Base-by-base conservation (phyloP, 352 stramenopile genomes). In the Phytophthora citrophthora region DNA sequence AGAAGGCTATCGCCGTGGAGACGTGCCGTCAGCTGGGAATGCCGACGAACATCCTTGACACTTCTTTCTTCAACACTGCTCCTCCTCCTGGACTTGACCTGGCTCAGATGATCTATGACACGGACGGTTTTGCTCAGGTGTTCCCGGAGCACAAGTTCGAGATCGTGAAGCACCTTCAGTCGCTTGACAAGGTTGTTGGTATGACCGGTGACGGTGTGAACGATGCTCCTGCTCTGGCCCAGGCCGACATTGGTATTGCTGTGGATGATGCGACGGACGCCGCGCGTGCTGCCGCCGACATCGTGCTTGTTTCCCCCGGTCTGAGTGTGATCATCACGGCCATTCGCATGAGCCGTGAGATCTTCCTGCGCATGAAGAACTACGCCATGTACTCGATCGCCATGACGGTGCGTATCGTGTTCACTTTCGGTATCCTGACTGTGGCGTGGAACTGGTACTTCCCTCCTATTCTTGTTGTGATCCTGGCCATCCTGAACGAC, bases 81-180 rank as follows among this genome's bases (percentile, higher is more conserved):
- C 83, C 75, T 54, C 88, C 76, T 66, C 72, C 76, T 54, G 77
- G 75, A 24, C 54, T 91, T 13, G 73, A 90, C 70, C 64, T 91
- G 13, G 76, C 83, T 11, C 79, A 96, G 46, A 82, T 97, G 48
- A 94, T 98, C 64, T 96, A 90, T 59, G 76, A 97, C 57, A 94
- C 91, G 26, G 93, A 98, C 59, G 95, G 94, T 18, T 98, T 98
- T 70, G 95, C 91, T 36, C 82, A 97, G 55, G 93, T 98, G 32
- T 89, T 97, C 55, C 93, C 93, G 13, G 88, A 91, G 61, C 89
- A 98, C 73, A 98, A 98, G 74, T 91, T 93, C 54, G 87, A 97
- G 69, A 91, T 97, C 53, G 88, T 97, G 23, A 79, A 97, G 70
- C 85, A 91, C 64, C 65, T 97, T 40, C 82, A 98, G 77, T 86